Conservation (phyloP, 768 basidiomycete species). For the Lentinus brumalis region DNA sequence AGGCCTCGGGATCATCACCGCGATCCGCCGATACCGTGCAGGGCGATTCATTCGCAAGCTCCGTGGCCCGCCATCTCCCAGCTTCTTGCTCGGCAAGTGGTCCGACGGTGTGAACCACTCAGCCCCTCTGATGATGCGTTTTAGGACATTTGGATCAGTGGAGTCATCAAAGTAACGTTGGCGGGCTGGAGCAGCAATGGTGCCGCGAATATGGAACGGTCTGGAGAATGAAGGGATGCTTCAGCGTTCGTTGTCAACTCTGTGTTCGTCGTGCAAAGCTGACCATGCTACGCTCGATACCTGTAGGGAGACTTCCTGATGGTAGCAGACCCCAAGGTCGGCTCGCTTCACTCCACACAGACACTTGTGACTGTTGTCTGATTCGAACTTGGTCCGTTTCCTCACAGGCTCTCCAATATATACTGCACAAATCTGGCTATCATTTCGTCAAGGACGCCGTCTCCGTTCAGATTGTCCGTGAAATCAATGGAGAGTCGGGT, state of each 20-base stretch:
- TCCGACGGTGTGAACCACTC: neutral
- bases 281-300: no score
- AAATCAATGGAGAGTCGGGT: conserved; percentile 18
- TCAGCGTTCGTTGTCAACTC: conserved; percentile 21
- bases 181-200: conserved; percentile 20
- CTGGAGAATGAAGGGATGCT: conserved; percentile 22
- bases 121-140: neutral
- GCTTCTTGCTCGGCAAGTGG: conserved; percentile 6
- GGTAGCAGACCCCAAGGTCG: conserved; percentile 16
- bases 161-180: conserved; percentile 16
- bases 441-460: conserved; percentile 30
- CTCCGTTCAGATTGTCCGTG: conserved; percentile 14
- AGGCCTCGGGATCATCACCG: no score
- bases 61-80: conserved; percentile 13
- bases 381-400: neutral
- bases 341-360: neutral
- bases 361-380: no score
- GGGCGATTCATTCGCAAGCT: conserved; percentile 7
- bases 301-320: conserved; percentile 14
- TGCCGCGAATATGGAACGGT: conserved; percentile 21
- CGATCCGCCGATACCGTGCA: no score
- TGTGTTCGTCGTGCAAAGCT: no score
- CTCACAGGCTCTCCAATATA: conserved; percentile 29
- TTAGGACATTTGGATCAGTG: neutral
- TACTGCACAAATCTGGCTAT: conserved; percentile 31